phyloP scores from a whole-genome alignment of 495 filamentous ascomycete species.

The Podospora tetraspora region DNA sequence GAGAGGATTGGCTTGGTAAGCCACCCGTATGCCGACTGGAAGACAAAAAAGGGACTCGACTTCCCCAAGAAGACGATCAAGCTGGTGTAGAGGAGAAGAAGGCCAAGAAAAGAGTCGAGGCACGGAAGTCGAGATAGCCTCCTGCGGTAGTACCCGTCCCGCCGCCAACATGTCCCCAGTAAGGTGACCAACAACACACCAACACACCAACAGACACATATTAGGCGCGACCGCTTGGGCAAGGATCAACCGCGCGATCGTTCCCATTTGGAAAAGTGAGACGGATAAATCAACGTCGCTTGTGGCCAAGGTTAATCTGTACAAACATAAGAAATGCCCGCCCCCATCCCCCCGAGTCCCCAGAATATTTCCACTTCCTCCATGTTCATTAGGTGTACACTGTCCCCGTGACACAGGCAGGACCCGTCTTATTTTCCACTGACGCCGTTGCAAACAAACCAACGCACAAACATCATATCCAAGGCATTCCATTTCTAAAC shows the following conservation, averaged over 20 bases:
- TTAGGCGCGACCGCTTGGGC: too few species aligned
- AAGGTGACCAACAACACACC: too few species aligned
- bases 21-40: background rate
- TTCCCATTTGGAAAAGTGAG: background rate
- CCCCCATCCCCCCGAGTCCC: too few species aligned
- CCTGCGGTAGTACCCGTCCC: background rate
- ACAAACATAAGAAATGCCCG: background rate
- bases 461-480: background rate
- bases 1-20: slow-evolving; percentile 10
- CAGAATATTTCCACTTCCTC: background rate
- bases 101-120: too few species aligned
- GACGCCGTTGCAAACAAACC: background rate
- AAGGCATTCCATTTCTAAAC: background rate
- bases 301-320: background rate
- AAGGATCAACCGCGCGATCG: too few species aligned
- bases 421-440: background rate
- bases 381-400: background rate
- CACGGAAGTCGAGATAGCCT: background rate
- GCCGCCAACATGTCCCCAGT: too few species aligned
- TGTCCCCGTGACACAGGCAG: background rate
- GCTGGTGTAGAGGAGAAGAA: background rate
- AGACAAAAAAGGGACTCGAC: background rate
- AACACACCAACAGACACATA: too few species aligned
- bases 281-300: background rate
- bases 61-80: background rate